phyloP scores from a whole-genome alignment of 805 yeast species.

The Kuraishia piskuri region DNA sequence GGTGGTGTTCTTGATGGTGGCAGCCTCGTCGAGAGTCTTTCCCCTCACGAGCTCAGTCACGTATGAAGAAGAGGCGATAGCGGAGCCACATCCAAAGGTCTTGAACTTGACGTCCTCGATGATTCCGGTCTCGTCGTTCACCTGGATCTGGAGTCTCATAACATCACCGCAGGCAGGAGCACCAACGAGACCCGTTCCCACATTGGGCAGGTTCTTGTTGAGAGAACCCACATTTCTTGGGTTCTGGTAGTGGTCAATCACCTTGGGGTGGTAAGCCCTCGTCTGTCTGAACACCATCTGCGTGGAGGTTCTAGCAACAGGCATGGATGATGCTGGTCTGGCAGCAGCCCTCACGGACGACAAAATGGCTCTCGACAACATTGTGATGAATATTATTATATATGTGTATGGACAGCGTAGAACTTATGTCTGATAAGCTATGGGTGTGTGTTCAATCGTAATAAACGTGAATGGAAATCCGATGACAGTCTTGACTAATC shows the following conservation, averaged over 20 bases:
- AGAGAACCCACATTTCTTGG: constrained; percentile 95
- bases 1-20: constrained; percentile 83
- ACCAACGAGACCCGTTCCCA: constrained; percentile 96
- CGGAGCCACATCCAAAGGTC: constrained; percentile 99
- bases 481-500: no score
- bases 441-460: no score
- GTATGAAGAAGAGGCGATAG: constrained; percentile 92
- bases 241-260: constrained; percentile 91
- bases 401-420: background rate
- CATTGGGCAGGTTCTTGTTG: constrained; percentile 65
- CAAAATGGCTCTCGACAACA: background rate
- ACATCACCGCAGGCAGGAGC: constrained; percentile 99
- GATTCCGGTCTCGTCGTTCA: constrained; percentile 80
- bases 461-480: background rate
- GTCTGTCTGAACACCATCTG: background rate
- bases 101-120: constrained; percentile 94
- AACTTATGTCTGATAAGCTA: background rate
- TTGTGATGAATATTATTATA: background rate
- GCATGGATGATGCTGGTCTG: background rate
- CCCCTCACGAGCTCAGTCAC: constrained; percentile 96
- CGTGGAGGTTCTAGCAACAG: background rate
- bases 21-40: constrained; percentile 88
- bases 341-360: background rate
- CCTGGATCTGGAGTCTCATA: constrained; percentile 94
- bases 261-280: constrained; percentile 38